Conservation (phyloP, 768 basidiomycete genomes). For the Boletus rubropictus region DNA sequence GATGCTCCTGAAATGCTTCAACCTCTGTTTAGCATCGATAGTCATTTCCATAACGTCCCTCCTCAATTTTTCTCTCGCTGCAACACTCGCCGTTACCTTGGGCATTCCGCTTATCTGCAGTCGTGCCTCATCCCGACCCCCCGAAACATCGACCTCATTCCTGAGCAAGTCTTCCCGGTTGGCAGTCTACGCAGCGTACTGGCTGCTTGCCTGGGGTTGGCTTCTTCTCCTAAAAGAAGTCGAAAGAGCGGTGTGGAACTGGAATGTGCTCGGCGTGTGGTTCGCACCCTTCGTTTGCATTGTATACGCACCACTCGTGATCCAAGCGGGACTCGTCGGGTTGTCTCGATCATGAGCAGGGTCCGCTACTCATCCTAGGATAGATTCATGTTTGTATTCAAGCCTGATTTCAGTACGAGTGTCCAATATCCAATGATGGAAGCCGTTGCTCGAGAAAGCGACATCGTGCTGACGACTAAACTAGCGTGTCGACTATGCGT, state of each 20-base stretch:
- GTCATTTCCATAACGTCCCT: slow-evolving; percentile 82
- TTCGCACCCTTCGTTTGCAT: slow-evolving; percentile 76
- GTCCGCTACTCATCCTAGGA: not conserved
- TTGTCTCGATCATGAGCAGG: slow-evolving; percentile 19
- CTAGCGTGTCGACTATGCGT: not conserved
- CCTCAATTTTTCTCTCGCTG: slow-evolving; percentile 89
- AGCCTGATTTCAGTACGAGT: not conserved
- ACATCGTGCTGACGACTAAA: not conserved
- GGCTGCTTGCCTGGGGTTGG: slow-evolving; percentile 53
- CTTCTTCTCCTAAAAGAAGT: slow-evolving; percentile 44
- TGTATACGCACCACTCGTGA: slow-evolving; percentile 68
- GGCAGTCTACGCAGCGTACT: slow-evolving; percentile 34
- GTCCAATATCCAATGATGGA: not conserved
- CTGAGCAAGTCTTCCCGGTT: slow-evolving; percentile 21
- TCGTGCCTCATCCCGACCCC: slow-evolving; percentile 26
- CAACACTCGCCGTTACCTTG: slow-evolving; percentile 57
- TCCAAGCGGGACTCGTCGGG: slow-evolving; percentile 64
- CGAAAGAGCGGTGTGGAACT: slow-evolving; percentile 57
- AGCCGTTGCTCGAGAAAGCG: not conserved
- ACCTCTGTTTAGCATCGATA: slow-evolving; percentile 79
- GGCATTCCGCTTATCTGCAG: slow-evolving; percentile 58
- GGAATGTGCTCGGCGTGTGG: slow-evolving; percentile 78
- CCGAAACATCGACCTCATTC: slow-evolving; percentile 14
- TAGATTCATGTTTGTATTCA: not conserved
- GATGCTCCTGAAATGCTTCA: slow-evolving; percentile 60